phyloP scores from a whole-genome alignment of 2,329 filamentous ascomycete genomes.

The Neofusicoccum parvum region DNA sequence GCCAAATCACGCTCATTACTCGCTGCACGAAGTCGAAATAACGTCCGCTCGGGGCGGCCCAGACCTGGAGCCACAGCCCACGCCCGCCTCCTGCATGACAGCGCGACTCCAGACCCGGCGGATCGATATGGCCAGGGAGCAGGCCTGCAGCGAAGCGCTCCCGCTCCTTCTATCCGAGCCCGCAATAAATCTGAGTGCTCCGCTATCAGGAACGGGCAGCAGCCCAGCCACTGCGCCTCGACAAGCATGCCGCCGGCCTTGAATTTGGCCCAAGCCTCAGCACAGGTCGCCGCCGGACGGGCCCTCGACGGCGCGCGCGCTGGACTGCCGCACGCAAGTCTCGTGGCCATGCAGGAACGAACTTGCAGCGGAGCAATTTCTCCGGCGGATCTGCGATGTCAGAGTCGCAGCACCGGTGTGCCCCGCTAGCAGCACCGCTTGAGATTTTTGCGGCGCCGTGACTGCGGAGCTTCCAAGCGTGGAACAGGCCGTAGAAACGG shows the following conservation, averaged over 20 bases:
- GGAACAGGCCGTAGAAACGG: background rate
- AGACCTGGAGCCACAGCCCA: constrained; percentile 22
- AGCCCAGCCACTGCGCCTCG: background rate
- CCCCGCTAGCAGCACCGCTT: constrained; percentile 10
- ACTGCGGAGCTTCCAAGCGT: constrained; percentile 2
- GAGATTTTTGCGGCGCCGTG: constrained; percentile 5
- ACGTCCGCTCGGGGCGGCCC: constrained; percentile 22
- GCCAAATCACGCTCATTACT: constrained; percentile 17
- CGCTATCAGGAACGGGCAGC: background rate
- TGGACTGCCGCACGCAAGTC: background rate
- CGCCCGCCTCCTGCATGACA: constrained; percentile 11
- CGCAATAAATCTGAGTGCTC: constrained; percentile 9
- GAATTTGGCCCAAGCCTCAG: background rate
- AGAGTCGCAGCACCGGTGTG: background rate
- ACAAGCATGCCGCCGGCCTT: background rate
- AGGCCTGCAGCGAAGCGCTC: constrained; percentile 13
- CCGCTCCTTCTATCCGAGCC: constrained; percentile 18
- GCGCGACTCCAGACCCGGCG: constrained; percentile 17
- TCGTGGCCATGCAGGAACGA: constrained; percentile 22
- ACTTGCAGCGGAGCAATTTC: constrained; percentile 15
- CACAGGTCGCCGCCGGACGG: background rate
- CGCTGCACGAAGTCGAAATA: constrained; percentile 22
- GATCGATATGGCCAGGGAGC: constrained; percentile 13
- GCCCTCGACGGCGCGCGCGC: background rate
- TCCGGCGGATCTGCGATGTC: constrained; percentile 18